A percentile compares a stretch with the other conserved stretches of the same genome.
Conservation (phyloP, 176 grass and related monocot genomes). For the Areca catechu region DNA sequence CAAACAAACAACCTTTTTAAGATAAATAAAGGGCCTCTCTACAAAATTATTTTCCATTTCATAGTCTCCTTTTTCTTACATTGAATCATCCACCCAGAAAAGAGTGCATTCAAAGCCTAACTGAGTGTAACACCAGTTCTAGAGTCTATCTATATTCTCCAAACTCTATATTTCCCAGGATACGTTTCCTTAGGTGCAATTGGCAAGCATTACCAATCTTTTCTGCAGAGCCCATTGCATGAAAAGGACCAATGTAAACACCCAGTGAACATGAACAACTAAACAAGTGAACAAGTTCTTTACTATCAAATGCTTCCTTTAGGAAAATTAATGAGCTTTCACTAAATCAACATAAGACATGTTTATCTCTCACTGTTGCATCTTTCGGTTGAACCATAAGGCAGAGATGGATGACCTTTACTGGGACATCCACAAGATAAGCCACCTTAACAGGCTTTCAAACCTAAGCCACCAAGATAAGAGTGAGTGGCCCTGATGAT, state of each 20-base stretch:
- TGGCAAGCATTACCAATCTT: slow-evolving; percentile 69
- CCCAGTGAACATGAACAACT: slow-evolving; percentile 23
- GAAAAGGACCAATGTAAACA: slow-evolving; percentile 74
- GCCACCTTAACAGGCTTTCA: too few species aligned
- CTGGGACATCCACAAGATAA: too few species aligned
- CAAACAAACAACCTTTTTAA: too few species aligned
- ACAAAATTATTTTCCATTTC: too few species aligned
- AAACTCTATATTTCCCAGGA: slow-evolving; percentile 58
- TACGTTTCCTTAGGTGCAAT: slow-evolving; percentile 58
- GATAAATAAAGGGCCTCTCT: too few species aligned
- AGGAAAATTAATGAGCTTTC: neutral
- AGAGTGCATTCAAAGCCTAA: neutral
- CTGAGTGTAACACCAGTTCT: neutral
- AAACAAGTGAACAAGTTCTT: slow-evolving; percentile 11
- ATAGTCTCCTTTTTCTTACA: too few species aligned
- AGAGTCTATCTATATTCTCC: slow-evolving; percentile 20
- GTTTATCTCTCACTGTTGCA: too few species aligned
- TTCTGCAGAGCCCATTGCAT: slow-evolving; percentile 46
- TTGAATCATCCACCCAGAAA: neutral
- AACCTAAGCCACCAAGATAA: too few species aligned
- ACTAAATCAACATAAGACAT: neutral
- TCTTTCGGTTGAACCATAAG: too few species aligned
- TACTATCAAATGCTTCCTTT: neutral
- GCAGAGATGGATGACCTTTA: too few species aligned
- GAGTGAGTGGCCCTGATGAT: too few species aligned